Evolutionary conservation across 164 flowering plant genomes (phyloP).

Genomic region (Nymphaea colorata): DNA sequence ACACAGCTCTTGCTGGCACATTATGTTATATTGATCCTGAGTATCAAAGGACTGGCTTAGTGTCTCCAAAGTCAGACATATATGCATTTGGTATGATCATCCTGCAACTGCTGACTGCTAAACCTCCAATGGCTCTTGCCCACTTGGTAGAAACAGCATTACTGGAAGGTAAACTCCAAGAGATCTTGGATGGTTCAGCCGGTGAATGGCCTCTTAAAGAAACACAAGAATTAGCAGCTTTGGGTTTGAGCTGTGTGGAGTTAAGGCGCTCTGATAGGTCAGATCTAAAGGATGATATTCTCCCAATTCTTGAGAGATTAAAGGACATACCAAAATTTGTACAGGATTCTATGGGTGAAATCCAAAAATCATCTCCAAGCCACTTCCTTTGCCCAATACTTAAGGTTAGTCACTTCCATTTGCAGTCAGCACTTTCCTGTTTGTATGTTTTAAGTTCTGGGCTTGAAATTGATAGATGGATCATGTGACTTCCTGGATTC

Average conservation of each 20-base stretch:
- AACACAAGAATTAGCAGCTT: conserved; percentile 43
- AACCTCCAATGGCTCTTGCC: conserved; percentile 55
- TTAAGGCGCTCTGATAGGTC: conserved; percentile 59
- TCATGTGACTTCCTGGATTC: too few species aligned
- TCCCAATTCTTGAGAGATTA: conserved; percentile 55
- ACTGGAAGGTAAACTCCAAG: conserved; percentile 21
- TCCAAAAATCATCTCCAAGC: conserved; percentile 30
- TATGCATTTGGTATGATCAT: conserved; percentile 82
- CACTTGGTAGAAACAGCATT: conserved; percentile 59
- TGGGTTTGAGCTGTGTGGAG: conserved; percentile 64
- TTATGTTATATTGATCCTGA: conserved; percentile 90
- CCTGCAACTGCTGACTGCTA: conserved; percentile 72
- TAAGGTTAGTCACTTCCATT: conserved; percentile 26
- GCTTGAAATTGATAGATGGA: background rate
- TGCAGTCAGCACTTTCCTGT: background rate
- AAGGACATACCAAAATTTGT: conserved; percentile 37
- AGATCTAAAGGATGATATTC: conserved; percentile 39
- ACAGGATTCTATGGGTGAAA: conserved; percentile 9
- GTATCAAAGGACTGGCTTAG: conserved; percentile 70
- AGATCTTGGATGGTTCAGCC: conserved; percentile 48
- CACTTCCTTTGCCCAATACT: conserved; percentile 77
- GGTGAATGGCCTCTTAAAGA: conserved; percentile 75
- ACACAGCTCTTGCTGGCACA: conserved; percentile 67
- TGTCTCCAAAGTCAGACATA: conserved; percentile 70
- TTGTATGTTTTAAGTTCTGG: background rate